Percentiles rank a stretch among this genome's conserved stretches.
These are phyloP conservation scores for Capronia americana DNA, from an alignment of 2,329 filamentous ascomycete genomes.

Conservation along the genomic window DNA sequence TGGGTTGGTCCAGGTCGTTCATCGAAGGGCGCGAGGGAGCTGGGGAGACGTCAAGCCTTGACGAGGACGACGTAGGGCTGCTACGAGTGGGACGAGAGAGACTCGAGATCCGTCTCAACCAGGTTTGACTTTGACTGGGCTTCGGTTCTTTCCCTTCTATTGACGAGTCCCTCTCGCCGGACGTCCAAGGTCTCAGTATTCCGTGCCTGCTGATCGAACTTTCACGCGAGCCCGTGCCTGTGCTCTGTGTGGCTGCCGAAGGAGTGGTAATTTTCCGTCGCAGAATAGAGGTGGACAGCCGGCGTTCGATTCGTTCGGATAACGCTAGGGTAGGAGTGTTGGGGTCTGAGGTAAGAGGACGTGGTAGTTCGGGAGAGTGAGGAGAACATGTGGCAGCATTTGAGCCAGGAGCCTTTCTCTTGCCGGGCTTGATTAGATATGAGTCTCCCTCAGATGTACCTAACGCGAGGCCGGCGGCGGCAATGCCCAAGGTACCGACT, in stretches of 20 bases:
- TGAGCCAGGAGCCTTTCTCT: conserved; percentile 48
- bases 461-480: conserved; percentile 64
- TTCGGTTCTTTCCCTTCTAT: conserved; percentile 34
- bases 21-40: conserved; percentile 23
- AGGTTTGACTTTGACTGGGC: conserved; percentile 33
- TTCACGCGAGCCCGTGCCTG: conserved; percentile 33
- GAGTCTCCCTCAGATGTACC: conserved; percentile 54
- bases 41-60: conserved; percentile 28
- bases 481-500: conserved; percentile 67
- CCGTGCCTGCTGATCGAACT: conserved; percentile 38
- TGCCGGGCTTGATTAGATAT: conserved; percentile 39
- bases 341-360: conserved; percentile 40
- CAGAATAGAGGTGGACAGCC: conserved; percentile 32
- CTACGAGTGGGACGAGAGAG: conserved; percentile 29
- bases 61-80: conserved; percentile 43
- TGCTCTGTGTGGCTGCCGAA: conserved; percentile 26
- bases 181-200: conserved; percentile 34
- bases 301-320: conserved; percentile 29
- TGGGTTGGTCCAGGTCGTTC: conserved; percentile 51
- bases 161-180: conserved; percentile 31
- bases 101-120: conserved; percentile 39
- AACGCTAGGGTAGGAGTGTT: conserved; percentile 20
- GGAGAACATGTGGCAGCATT: conserved; percentile 37
- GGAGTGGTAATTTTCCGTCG: conserved; percentile 29
- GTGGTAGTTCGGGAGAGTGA: conserved; percentile 41